These are phyloP conservation scores for Plectosphaerella sp. DNA, from an alignment of 2,329 filamentous ascomycete species.

Conservation along the genomic window DNA sequence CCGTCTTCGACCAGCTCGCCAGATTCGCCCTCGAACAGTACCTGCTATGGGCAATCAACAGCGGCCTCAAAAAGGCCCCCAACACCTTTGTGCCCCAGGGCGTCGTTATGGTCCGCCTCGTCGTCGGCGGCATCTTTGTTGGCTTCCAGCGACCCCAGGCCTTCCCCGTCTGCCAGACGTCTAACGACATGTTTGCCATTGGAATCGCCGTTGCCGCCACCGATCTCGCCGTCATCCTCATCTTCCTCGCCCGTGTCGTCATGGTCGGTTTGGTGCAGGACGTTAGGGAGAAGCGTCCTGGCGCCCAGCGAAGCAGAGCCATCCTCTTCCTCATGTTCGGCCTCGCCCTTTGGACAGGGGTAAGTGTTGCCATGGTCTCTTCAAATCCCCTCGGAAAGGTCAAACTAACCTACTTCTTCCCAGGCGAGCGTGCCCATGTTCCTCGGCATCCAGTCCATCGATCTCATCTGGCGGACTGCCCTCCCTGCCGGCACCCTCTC, in stretches of 20 bases:
- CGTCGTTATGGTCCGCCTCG: conserved; percentile 41
- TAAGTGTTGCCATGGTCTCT: conserved; percentile 26
- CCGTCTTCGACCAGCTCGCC: conserved; percentile 53
- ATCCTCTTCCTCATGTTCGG: conserved; percentile 36
- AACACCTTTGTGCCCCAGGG: conserved; percentile 39
- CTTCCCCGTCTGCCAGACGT: conserved; percentile 46
- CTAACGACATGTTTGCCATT: conserved; percentile 37
- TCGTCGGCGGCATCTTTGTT: conserved; percentile 50
- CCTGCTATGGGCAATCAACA: conserved; percentile 45
- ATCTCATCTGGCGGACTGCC: conserved; percentile 41
- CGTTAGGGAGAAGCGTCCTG: conserved; percentile 19
- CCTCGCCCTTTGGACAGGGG: conserved; percentile 49
- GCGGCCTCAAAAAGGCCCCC: conserved; percentile 27
- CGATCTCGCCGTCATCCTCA: conserved; percentile 39
- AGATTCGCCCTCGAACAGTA: conserved; percentile 50
- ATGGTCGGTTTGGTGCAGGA: conserved; percentile 28
- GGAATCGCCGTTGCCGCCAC: conserved; percentile 38
- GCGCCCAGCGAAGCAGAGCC: conserved; percentile 29
- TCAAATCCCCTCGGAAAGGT: neutral
- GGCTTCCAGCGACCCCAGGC: conserved; percentile 50
- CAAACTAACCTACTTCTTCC: conserved; percentile 9
- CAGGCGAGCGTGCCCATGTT: conserved; percentile 49
- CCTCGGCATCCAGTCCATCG: conserved; percentile 38
- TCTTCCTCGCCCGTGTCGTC: conserved; percentile 36
- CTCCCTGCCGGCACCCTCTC: conserved; percentile 46